phyloP scores from a whole-genome alignment of 176 grass and related monocot species.

The Avena atlantica region DNA sequence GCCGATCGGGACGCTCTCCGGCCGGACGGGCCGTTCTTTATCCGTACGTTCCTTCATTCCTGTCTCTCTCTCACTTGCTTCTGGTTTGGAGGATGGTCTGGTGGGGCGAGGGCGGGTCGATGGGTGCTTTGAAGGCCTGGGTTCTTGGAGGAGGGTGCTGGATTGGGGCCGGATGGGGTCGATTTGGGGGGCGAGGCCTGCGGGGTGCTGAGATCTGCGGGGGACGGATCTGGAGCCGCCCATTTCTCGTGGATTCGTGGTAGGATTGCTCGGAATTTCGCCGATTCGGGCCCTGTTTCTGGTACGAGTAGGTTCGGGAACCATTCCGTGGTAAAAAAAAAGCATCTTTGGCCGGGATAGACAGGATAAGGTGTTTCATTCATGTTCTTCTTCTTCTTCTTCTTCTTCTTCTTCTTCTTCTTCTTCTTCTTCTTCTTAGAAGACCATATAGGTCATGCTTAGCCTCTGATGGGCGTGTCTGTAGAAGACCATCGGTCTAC shows the following conservation, averaged over 20 bases:
- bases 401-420: no score
- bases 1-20: slow-evolving; percentile 33
- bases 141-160: not conserved
- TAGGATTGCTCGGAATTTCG: not conserved
- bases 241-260: not conserved
- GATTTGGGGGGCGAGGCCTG: not conserved
- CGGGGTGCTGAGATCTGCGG: slow-evolving; percentile 43
- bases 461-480: not conserved
- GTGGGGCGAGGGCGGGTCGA: no score
- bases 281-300: not conserved
- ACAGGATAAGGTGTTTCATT: not conserved
- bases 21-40: not conserved
- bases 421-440: no score
- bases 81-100: not conserved
- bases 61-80: no score
- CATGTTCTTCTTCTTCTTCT: no score
- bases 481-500: not conserved
- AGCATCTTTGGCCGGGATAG: not conserved
- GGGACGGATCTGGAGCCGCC: slow-evolving; percentile 27
- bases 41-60: slow-evolving; percentile 48
- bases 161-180: not conserved
- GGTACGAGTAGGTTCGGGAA: no score
- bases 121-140: not conserved
- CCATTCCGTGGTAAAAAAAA: not conserved
- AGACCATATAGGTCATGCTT: not conserved